Evolutionary conservation across 495 filamentous ascomycete genomes (phyloP).

Genomic region (Xylaria acuta): DNA sequence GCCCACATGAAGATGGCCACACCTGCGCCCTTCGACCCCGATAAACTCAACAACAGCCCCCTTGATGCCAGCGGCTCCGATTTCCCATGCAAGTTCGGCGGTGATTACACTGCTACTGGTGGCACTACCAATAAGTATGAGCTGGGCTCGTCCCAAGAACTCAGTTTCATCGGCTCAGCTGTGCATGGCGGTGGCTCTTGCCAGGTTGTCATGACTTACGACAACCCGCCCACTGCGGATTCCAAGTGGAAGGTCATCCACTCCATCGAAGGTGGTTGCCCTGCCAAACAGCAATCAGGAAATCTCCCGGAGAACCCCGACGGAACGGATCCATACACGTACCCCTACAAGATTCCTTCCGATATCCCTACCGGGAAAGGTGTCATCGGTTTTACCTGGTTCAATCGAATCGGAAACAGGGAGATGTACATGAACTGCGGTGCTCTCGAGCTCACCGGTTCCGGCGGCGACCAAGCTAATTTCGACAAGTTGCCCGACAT

Average conservation of each 20-base stretch:
- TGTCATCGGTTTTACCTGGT: slow-evolving; percentile 85
- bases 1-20: slow-evolving; percentile 77
- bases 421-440: slow-evolving; percentile 98
- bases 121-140: slow-evolving; percentile 53
- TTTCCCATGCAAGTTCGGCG: slow-evolving; percentile 79
- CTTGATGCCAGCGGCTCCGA: slow-evolving; percentile 65
- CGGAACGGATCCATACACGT: slow-evolving; percentile 45
- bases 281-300: slow-evolving; percentile 55
- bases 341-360: slow-evolving; percentile 64
- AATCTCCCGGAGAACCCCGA: slow-evolving; percentile 43
- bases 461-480: slow-evolving; percentile 54
- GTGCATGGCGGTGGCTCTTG: slow-evolving; percentile 89
- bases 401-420: slow-evolving; percentile 86
- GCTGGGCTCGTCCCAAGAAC: slow-evolving; percentile 61
- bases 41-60: slow-evolving; percentile 55
- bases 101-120: slow-evolving; percentile 47
- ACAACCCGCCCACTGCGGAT: slow-evolving; percentile 62
- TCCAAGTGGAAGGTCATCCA: slow-evolving; percentile 81
- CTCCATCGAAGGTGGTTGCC: slow-evolving; percentile 82
- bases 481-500: slow-evolving; percentile 73
- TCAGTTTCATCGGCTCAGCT: slow-evolving; percentile 67
- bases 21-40: slow-evolving; percentile 72
- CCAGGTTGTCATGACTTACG: slow-evolving; percentile 85
- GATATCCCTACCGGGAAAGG: slow-evolving; percentile 67
- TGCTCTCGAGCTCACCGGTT: slow-evolving; percentile 67